Percentiles rank a stretch among this genome's conserved stretches.
These are phyloP conservation scores for Byssoonygena ceratinophila DNA, from an alignment of 2,329 filamentous ascomycete species.

Conservation along the genomic window DNA sequence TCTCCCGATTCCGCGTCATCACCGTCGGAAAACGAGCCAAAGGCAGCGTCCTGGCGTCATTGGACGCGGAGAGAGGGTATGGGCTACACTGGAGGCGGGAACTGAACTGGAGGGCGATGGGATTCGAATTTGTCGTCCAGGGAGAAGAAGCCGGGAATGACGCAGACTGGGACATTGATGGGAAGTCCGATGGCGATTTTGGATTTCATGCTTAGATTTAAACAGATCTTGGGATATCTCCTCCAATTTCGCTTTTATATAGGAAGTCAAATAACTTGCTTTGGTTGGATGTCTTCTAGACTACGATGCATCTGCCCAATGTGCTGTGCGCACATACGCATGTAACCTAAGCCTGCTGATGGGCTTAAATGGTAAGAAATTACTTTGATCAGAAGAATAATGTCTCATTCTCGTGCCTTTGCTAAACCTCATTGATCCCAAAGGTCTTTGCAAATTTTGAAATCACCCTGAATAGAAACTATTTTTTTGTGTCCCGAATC, in stretches of 20 bases:
- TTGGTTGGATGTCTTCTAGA: background rate
- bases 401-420: too few species aligned
- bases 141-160: background rate
- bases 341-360: too few species aligned
- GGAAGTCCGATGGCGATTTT: background rate
- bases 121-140: constrained; percentile 39
- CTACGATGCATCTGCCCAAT: too few species aligned
- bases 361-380: too few species aligned
- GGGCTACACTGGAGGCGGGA: constrained; percentile 55
- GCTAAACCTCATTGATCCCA: background rate
- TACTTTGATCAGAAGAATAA: too few species aligned
- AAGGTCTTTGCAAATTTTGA: background rate
- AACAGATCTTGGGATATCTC: too few species aligned
- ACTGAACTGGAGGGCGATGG: constrained; percentile 42
- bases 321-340: too few species aligned
- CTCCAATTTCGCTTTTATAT: too few species aligned
- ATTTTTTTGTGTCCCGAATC: too few species aligned
- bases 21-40: constrained; percentile 65
- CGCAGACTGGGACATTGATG: background rate
- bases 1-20: constrained; percentile 81
- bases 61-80: constrained; percentile 36
- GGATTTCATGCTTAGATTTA: constrained; percentile 13
- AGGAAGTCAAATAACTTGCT: too few species aligned
- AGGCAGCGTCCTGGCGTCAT: constrained; percentile 31
- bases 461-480: too few species aligned